Evolutionary conservation across 2,329 filamentous ascomycete species (phyloP), one percentile per base, ranked within the genome.

Genomic region (Corinectria fuckeliana): DNA sequence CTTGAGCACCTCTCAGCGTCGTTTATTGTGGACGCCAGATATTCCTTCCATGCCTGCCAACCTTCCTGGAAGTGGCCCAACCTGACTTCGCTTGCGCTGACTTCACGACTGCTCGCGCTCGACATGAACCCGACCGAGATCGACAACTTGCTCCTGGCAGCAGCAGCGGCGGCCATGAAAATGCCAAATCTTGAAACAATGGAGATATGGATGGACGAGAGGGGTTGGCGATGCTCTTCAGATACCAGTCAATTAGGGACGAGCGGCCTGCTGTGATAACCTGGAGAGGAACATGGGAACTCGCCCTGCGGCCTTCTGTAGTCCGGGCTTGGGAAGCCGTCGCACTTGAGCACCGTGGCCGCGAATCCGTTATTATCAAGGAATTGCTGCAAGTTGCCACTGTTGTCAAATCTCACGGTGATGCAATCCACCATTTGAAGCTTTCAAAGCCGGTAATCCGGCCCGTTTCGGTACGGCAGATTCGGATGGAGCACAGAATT

Each of bases 121-220:
- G 47, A 65, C 30, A 50, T 44, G 49, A 51, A 50, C 50, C 16
- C 38, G 14, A n/a, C 36, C 14, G 42, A 52, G 13, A 68, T 71
- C 36, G 60, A 54, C 50, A 28, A 62, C 16, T 65, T 75, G 65
- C 65, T 73, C 38, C 39, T 42, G 48, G 56, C 50, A 23, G 73
- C 72, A 0, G 72, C 69, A 11, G 59, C 48, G n/a, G 69, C 65
- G 5, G 66, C 63, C 9, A 44, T 39, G 8, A 68, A 62, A 38
- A 76, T 76, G 73, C 70, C 72, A 16, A 62, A 62, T n/a, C 66
- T 74, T 21, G 28, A 69, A 50, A 71, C 60, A 28, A 68, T 75
- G 69, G 71, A 75, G 47, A 64, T 76, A 41, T 76, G 71, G 74
- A 75, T 55, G 71, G 71, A 13, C 47, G 56, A 58, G 21, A 50